phyloP scores from a whole-genome alignment of 495 filamentous ascomycete species.

The Talaromyces proteolyticus region DNA sequence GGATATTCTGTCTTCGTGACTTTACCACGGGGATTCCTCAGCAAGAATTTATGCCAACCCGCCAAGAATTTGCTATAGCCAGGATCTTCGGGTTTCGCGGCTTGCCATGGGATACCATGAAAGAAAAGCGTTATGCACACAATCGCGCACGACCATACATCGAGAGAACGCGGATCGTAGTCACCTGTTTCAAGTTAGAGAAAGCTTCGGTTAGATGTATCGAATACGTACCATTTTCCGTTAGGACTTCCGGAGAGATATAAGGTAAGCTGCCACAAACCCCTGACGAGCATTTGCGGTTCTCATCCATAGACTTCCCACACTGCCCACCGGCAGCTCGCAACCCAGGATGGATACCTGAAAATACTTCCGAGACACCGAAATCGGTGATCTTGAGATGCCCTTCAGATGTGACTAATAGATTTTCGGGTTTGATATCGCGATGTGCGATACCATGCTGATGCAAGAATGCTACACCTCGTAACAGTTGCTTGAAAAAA shows the following conservation, averaged over 20 bases:
- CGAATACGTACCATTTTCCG: conserved; percentile 41
- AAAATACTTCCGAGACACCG: conserved; percentile 71
- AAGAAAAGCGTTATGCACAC: conserved; percentile 65
- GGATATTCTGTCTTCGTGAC: conserved; percentile 50
- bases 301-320: conserved; percentile 58
- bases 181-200: conserved; percentile 26
- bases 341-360: conserved; percentile 65
- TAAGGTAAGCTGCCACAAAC: conserved; percentile 74
- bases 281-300: conserved; percentile 60
- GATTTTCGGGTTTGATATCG: conserved; percentile 79
- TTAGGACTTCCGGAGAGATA: conserved; percentile 70
- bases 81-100: conserved; percentile 37
- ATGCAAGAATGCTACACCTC: conserved; percentile 65
- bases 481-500: conserved; percentile 74
- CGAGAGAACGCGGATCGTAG: conserved; percentile 70
- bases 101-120: conserved; percentile 58
- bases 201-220: neutral
- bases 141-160: conserved; percentile 75
- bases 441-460: conserved; percentile 68
- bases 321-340: conserved; percentile 56
- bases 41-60: conserved; percentile 59
- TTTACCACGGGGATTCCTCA: conserved; percentile 39
- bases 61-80: conserved; percentile 52
- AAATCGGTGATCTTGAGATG: conserved; percentile 79
- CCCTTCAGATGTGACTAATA: conserved; percentile 62